phyloP scores from a whole-genome alignment of 2,329 filamentous ascomycete species.

The Fusarium dlaminii region DNA sequence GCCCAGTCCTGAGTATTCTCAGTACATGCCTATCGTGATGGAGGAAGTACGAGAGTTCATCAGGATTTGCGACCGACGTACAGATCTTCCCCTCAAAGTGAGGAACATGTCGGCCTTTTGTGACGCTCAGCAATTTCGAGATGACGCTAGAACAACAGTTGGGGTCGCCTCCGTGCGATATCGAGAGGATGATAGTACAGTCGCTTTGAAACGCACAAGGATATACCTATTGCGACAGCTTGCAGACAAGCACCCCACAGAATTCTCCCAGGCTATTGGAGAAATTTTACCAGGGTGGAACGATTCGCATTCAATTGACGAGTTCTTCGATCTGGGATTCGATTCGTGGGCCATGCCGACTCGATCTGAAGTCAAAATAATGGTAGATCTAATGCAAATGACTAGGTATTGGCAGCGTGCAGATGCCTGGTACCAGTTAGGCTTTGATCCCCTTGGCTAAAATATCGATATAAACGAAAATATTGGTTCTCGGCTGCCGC shows the following conservation, averaged over 20 bases:
- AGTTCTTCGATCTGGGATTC: fast-evolving
- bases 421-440: fast-evolving
- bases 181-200: not conserved
- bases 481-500: not conserved
- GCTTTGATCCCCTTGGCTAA: fast-evolving
- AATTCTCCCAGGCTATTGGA: not conserved
- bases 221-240: not conserved
- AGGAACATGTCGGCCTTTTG: fast-evolving
- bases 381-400: fast-evolving
- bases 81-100: fast-evolving
- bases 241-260: not conserved
- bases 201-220: not conserved
- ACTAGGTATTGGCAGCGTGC: fast-evolving
- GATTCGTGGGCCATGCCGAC: not conserved
- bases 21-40: not conserved
- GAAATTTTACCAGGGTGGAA: fast-evolving
- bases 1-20: not conserved
- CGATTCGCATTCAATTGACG: not conserved
- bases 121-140: fast-evolving
- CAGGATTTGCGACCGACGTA: fast-evolving
- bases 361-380: not conserved
- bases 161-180: not conserved
- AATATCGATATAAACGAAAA: not conserved
- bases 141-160: not conserved
- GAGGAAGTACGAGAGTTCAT: fast-evolving